Percentiles rank a stretch among this genome's conserved stretches.
Evolutionary conservation across 495 filamentous ascomycete genomes (phyloP).

Genomic region (Penicilliopsis zonata): DNA sequence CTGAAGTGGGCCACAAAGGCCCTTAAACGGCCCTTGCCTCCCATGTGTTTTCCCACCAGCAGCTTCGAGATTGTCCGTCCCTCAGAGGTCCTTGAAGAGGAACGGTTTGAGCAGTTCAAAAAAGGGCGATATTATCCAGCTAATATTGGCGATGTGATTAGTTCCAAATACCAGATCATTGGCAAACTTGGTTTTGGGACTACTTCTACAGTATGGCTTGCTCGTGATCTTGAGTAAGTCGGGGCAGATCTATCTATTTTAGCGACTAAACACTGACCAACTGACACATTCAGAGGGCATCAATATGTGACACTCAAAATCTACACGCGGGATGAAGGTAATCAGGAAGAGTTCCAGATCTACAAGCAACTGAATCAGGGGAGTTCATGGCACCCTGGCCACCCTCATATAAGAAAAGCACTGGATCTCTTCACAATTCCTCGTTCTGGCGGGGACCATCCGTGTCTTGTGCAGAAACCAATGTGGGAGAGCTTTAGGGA

Average conservation of each 20-base stretch:
- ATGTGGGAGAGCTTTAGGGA: conserved; percentile 30
- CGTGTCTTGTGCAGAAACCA: conserved; percentile 24
- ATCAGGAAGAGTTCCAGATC: conserved; percentile 15
- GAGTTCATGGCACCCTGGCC: conserved; percentile 13
- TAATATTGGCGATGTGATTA: conserved; percentile 36
- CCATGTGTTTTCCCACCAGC: conserved; percentile 10
- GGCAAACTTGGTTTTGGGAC: conserved; percentile 45
- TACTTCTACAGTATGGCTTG: conserved; percentile 44
- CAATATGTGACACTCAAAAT: conserved; percentile 34
- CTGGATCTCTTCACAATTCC: conserved; percentile 21
- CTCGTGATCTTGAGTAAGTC: conserved; percentile 36
- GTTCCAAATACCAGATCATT: conserved; percentile 38
- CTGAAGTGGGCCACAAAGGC: conserved; percentile 3
- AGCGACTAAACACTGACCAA: conserved; percentile 4
- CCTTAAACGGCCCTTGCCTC: conserved; percentile 9
- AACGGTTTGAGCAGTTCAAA: conserved; percentile 31
- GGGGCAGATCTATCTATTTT: conserved; percentile 6
- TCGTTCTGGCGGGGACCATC: conserved; percentile 16
- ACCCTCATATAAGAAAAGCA: conserved; percentile 14
- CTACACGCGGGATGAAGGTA: conserved; percentile 14
- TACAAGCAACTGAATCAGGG: conserved; percentile 13
- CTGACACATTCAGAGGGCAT: conserved; percentile 15
- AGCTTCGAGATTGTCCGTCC: conserved; percentile 11
- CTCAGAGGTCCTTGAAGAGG: conserved; percentile 29
- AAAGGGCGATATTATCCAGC: conserved; percentile 37